Evolutionary conservation across 176 grass and related monocot genomes (phyloP).

Genomic region (Zoysia pacifica): DNA sequence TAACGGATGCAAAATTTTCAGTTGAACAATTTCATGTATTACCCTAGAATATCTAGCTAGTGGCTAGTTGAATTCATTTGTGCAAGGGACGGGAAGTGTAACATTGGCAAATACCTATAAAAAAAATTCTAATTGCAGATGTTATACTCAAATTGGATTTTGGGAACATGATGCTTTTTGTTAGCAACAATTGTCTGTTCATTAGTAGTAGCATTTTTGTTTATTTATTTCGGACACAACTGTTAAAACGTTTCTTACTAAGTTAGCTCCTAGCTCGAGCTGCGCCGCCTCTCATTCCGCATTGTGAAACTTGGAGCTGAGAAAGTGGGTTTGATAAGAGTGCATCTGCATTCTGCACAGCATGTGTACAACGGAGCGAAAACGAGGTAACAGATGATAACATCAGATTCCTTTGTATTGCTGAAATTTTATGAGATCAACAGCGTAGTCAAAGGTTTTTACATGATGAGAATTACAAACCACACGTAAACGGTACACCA

Average conservation of each 20-base stretch:
- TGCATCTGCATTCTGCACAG: neutral
- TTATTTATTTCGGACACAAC: neutral
- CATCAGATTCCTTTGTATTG: neutral
- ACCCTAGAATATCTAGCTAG: conserved; percentile 2
- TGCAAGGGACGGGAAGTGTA: neutral
- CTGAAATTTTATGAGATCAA: neutral
- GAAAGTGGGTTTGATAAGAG: neutral
- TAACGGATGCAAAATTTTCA: neutral
- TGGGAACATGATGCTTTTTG: too few species aligned
- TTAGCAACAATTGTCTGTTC: neutral
- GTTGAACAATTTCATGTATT: neutral
- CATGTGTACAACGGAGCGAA: neutral
- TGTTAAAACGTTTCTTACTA: neutral
- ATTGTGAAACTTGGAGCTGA: neutral
- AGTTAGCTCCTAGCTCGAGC: neutral
- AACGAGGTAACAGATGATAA: neutral
- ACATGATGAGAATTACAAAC: neutral
- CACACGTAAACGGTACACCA: neutral
- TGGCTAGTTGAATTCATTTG: conserved; percentile 21
- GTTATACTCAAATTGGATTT: neutral
- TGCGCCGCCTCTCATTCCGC: neutral
- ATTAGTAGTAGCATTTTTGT: neutral
- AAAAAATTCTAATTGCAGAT: neutral
- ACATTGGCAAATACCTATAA: neutral
- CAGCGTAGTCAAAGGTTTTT: neutral